Percentiles rank a stretch among this genome's conserved stretches.
Evolutionary conservation across 768 basidiomycete genomes (phyloP).

Genomic region (Filobasidium floriforme): DNA sequence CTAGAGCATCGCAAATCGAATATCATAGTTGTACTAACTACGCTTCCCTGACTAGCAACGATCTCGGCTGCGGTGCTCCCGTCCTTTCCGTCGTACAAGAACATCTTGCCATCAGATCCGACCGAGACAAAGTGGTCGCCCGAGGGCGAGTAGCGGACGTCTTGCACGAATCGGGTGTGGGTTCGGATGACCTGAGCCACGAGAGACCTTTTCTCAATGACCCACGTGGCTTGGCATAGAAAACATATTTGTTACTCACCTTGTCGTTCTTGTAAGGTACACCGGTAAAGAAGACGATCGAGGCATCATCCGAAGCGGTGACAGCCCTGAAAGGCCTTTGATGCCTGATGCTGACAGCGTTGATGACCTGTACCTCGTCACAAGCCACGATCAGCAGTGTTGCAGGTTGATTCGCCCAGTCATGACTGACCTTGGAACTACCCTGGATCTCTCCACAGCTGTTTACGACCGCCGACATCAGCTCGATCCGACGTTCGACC

Average conservation of each 20-base stretch:
- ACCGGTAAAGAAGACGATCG: constrained; percentile 77
- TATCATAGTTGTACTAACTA: constrained; percentile 25
- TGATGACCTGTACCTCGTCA: constrained; percentile 60
- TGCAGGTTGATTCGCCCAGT: too few species aligned
- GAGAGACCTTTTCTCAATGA: too few species aligned
- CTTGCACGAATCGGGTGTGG: constrained; percentile 87
- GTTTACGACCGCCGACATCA: background rate
- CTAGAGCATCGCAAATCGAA: constrained; percentile 54
- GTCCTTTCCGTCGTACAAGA: constrained; percentile 82
- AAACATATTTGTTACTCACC: constrained; percentile 49
- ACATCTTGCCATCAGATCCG: constrained; percentile 73
- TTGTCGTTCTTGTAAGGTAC: constrained; percentile 85
- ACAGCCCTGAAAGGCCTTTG: constrained; percentile 86
- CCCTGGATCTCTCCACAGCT: constrained; percentile 82
- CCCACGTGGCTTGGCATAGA: too few species aligned
- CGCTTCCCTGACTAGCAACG: constrained; percentile 27
- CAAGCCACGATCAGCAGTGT: too few species aligned
- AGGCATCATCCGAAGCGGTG: constrained; percentile 75
- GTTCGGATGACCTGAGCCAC: constrained; percentile 61
- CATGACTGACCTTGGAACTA: constrained; percentile 88
- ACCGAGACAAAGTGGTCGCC: constrained; percentile 80
- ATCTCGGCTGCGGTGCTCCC: constrained; percentile 66
- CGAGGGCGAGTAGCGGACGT: constrained; percentile 70
- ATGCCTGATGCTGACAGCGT: constrained; percentile 76
- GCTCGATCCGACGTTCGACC: background rate